Evolutionary conservation across 176 grass and related monocot species (phyloP).

Genomic region (Hordeum marinum): DNA sequence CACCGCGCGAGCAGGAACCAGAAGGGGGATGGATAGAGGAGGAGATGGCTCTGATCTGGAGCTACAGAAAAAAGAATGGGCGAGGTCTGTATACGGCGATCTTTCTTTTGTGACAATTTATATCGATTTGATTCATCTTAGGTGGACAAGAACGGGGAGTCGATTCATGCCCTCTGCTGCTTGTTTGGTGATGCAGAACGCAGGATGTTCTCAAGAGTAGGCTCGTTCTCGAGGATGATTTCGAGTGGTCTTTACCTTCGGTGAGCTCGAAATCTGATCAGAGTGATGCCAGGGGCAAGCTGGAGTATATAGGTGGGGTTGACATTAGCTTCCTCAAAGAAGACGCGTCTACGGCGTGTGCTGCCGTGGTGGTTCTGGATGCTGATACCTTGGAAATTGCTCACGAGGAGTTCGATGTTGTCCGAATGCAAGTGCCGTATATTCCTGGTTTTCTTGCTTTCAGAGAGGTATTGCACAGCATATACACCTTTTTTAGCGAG

Average conservation of each 20-base stretch:
- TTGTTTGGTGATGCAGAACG: slow-evolving; percentile 35
- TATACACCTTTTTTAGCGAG: not conserved
- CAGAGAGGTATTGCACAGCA: slow-evolving; percentile 51
- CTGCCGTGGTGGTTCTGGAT: slow-evolving; percentile 62
- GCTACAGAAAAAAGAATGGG: slow-evolving; percentile 47
- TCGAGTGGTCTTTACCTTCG: slow-evolving; percentile 49
- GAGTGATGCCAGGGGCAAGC: not conserved
- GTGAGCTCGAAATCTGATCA: slow-evolving; percentile 20
- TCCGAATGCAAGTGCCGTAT: slow-evolving; percentile 69
- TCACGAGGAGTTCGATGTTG: slow-evolving; percentile 74
- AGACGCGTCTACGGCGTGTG: slow-evolving; percentile 60
- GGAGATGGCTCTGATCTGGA: slow-evolving; percentile 12
- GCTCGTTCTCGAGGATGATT: slow-evolving; percentile 60
- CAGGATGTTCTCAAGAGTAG: slow-evolving; percentile 73
- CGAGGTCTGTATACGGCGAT: slow-evolving; percentile 21
- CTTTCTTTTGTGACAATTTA: not conserved
- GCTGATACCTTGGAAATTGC: slow-evolving; percentile 57
- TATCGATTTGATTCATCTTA: not conserved
- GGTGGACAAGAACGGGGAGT: not conserved
- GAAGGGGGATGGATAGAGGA: slow-evolving; percentile 27
- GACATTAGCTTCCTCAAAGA: slow-evolving; percentile 93
- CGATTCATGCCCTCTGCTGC: not conserved
- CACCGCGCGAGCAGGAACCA: not conserved
- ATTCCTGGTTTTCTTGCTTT: slow-evolving; percentile 95
- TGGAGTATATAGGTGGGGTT: slow-evolving; percentile 69